Base-by-base conservation (phyloP, 345 rosid species). In the Eucalyptus polybractea region DNA sequence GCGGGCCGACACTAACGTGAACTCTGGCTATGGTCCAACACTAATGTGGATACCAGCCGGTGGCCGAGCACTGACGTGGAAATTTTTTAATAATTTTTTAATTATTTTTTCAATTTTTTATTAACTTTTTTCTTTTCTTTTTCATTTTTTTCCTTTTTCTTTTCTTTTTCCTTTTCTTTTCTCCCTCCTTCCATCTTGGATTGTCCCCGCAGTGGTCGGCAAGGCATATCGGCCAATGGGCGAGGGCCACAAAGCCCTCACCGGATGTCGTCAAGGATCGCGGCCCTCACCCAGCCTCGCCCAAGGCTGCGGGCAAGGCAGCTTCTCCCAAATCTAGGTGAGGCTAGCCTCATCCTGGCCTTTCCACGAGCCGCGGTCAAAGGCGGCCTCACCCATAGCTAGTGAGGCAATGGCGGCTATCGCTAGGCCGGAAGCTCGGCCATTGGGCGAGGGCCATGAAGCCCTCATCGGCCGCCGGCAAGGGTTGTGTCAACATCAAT, bases 261-360 rank as follows among this genome's bases (percentile, higher is more conserved):
- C 2, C 4, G 1, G 0, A n/a, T n/a, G n/a, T 10, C 24, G 0
- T 53, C 2, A 0, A 53, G 56, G 24, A 7, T 53, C 5, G 0
- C 24, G 4, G 10, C 58, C 56, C 24, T 53, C 24, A 19, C 56
- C 56, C 2, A 17, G 0, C 56, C 56, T 53, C 22, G 1, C 25
- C 58, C 1, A 21, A 0, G 25, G 25, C 10, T 10, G 0, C 2
- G 0, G 2, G 58, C 58, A 53, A 53, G 2, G 25, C 10, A 0
- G 10, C 5, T 21, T 53, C 58, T 21, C 58, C 69, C 5, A 13
- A 1, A 62, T 27, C 4, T 62, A 53, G 5, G 58, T 19, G 25
- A 53, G 10, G 58, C 25, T 53, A 53, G 25, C 58, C 58, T 53
- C 5, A 2, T 22, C 25, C 4, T 53, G 0, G 25, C 58, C 58